Evolutionary conservation across 352 stramenopile genomes (phyloP).

Genomic region (Globisporangium nodosum): DNA sequence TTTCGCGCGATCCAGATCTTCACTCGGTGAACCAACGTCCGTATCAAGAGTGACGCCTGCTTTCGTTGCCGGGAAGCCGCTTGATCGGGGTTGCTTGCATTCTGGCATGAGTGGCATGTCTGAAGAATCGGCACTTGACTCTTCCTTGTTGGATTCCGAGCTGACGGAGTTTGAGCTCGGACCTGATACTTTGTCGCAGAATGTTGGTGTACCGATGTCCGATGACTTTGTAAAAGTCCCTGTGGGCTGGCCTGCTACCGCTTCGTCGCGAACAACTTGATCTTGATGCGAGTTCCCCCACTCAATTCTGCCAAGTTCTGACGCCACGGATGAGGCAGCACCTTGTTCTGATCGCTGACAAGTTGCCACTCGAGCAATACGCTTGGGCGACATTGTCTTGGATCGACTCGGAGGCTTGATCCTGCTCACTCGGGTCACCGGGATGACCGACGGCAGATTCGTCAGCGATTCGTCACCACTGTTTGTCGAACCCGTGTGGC

Average conservation of each 20-base stretch:
- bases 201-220: background rate
- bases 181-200: background rate
- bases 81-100: background rate
- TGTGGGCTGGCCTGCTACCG: background rate
- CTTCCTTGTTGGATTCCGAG: background rate
- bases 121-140: background rate
- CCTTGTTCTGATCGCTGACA: background rate
- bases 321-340: background rate
- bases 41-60: background rate
- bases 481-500: background rate
- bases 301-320: background rate
- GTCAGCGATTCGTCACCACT: background rate
- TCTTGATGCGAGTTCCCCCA: no score
- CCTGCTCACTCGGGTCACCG: slow-evolving; percentile 3
- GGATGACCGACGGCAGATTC: slow-evolving; percentile 2
- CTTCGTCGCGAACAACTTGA: background rate
- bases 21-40: background rate
- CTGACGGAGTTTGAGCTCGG: background rate
- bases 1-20: background rate
- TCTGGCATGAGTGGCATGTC: no score
- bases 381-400: slow-evolving; percentile 4
- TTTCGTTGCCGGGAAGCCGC: background rate
- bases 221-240: background rate
- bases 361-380: background rate
- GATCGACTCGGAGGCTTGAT: slow-evolving; percentile 7